These are phyloP conservation scores for Ophiobolus disseminans DNA, from an alignment of 2,329 filamentous ascomycete species.

Conservation along the genomic window DNA sequence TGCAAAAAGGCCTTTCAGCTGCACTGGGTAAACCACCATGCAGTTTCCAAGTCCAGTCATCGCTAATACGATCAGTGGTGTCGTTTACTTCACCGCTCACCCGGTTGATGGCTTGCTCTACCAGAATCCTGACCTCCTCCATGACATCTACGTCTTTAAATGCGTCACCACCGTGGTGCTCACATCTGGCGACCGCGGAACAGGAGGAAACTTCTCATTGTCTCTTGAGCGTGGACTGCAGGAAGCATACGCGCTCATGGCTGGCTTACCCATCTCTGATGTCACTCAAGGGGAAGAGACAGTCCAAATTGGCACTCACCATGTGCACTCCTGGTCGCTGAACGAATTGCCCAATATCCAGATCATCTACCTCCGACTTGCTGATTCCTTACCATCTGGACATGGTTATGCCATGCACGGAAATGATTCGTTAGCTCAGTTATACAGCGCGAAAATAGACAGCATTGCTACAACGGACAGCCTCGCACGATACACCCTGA, in stretches of 20 bases:
- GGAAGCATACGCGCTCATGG: constrained; percentile 32
- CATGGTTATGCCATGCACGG: constrained; percentile 21
- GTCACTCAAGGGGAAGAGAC: constrained; percentile 12
- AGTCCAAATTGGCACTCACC: constrained; percentile 12
- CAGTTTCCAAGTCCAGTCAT: no score
- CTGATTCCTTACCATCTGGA: constrained; percentile 29
- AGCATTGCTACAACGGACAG: constrained; percentile 27
- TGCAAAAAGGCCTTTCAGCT: constrained; percentile 6
- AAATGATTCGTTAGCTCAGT: constrained; percentile 25
- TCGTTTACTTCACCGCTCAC: constrained; percentile 38
- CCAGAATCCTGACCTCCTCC: constrained; percentile 38
- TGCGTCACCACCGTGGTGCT: constrained; percentile 36
- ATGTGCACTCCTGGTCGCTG: constrained; percentile 16
- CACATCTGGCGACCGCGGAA: constrained; percentile 32
- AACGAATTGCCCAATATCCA: constrained; percentile 22
- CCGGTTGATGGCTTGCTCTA: constrained; percentile 36
- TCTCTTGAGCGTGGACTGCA: constrained; percentile 31
- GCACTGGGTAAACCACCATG: constrained; percentile 9
- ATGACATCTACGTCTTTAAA: constrained; percentile 36
- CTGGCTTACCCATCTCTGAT: constrained; percentile 4
- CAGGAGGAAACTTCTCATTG: constrained; percentile 16
- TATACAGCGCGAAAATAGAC: constrained; percentile 27
- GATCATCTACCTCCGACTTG: constrained; percentile 36
- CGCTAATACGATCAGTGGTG: constrained; percentile 27
- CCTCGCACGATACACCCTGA: constrained; percentile 27